Base-by-base conservation (phyloP, 139 green algal genomes). In the Micromonas pusilla region DNA sequence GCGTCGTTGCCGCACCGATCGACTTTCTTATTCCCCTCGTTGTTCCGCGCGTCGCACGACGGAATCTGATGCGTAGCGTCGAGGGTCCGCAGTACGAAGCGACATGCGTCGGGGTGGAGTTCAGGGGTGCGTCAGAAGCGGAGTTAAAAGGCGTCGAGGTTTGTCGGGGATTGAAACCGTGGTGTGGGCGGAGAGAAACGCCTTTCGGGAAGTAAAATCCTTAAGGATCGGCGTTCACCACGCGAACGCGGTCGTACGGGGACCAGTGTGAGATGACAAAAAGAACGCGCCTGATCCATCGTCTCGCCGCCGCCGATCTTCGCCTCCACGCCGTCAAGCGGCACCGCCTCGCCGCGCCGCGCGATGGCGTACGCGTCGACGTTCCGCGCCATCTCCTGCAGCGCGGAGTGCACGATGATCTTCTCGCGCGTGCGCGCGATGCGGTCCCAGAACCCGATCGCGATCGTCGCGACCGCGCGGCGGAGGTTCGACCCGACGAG, bases 311-410 rank as follows among this genome's bases (percentile, higher is more conserved):
- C 30, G 20, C 37, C 21, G 37, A 63, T 38, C 23, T 75, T n/a
- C 21, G 30, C n/a, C 37, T 38, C 68, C 20, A 75, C 19, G 38
- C 26, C 45, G 33, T 23, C 16, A 26, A 57, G 53, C 28, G 52
- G 76, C 1, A 73, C 38, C 32, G 62, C 13, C 25, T 81, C 64
- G 52, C 36, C 57, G 23, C 20, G 23, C 21, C 34, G 2, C 65
- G 76, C 53, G 34, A 81, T 25, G 23, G 76, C 66, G 39, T 60
- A 70, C 66, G 76, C 67, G 62, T 81, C 76, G 20, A 81, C 64
- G 66, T 81, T 81, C 30, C 63, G 33, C 39, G 65, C 53, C n/a
- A 81, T 76, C 64, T 81, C 76, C 52, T 81, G 76, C 76, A 81
- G 52, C 0, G 36, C 57, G 30, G 38, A 68, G 39, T 70, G 36